Evolutionary conservation across 1,139 yeast species (phyloP), one percentile per base, ranked within the genome.

Genomic region (Protomyces inouyei): DNA sequence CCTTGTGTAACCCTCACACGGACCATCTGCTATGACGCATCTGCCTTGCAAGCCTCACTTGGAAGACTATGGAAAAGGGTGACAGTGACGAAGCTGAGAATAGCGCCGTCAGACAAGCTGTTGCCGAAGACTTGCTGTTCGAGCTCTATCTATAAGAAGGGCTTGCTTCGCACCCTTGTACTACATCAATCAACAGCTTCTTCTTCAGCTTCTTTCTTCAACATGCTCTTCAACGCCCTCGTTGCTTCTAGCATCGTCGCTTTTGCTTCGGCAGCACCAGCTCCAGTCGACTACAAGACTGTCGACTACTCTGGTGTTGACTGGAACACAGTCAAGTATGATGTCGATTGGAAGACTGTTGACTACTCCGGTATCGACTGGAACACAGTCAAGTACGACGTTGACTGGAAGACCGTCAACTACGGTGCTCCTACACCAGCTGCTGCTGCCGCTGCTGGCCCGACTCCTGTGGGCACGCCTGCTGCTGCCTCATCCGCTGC

Each of bases 221-320:
- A 25, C 32, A 59, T 59, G 63, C 52, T 25, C 38, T 52, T 59
- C 63, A 38, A 36, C n/a, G 40, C 63, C 16, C 57, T 43, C 21
- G 5, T 43, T 9, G 48, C 48, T 43, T 43, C 48, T 3, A 43
- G 48, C 21, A 43, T 43, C 48, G 16, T 43, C 14, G 48, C 48
- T 21, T 43, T 43, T 43, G 48, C 48, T 16, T n/a, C 48, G 10
- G 48, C 48, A n/a, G 48, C 48, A 9, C 48, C 48, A 3, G 48
- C 48, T 8, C 36, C 14, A 16, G 48, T 43, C 23, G 36, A 23
- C 53, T 48, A 18, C 21, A 43, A 43, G 21, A 43, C 14, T 3
- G 55, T 57, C 21, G 51, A 57, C 38, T 59, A 40, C 52, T 16
- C 4, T 21, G 48, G 36, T 3, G 55, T 51, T 48, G 37, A 51